Evolutionary conservation across 2,329 filamentous ascomycete genomes (phyloP), one percentile per base, ranked within the genome.

Genomic region (Ophiostoma quercus): DNA sequence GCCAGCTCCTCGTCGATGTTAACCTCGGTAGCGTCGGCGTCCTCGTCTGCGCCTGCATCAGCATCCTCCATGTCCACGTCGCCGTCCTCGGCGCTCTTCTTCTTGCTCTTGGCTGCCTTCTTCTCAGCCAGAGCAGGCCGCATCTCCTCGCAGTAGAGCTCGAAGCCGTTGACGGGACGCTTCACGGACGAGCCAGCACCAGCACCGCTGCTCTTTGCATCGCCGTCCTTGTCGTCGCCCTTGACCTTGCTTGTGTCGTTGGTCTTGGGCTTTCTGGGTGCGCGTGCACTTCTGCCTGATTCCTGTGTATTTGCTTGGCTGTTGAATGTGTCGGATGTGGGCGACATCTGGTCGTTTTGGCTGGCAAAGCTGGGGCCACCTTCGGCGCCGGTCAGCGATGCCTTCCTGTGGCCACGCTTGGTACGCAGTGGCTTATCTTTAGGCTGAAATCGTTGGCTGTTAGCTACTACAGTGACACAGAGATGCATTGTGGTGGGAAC

Each of bases 391-490:
- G 82, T 77, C 69, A 82, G 78, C 47, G 85, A 86, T 32, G 83
- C 81, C 79, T 89, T 89, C 68, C 89, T 82, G 75, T 92, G 88
- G 71, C 88, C 88, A 69, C 90, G 86, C 82, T 93, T 93, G 73
- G 87, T 88, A 41, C 90, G 86, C 73, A 92, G 81, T 39, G 90
- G 90, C 79, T 92, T 92, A 76, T 92, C 90, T 79, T 92, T 90
- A 43, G 90, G 90, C 89, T 91, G 77, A 75, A 72, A 67, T 29
- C 1, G 67, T 66, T 37, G 68, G 65, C 9, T 32, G 25, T 32
- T 47, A 47, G 43, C 16, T 47, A n/a, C 7, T n/a, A 47, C 7
- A 4, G 43, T 5, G 43, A 47, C 19, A 16, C 43, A 47, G 7
- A 5, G 8, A 16, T 19, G 16, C 16, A 41, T 41, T 12, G 12